phyloP scores from a whole-genome alignment of 495 filamentous ascomycete genomes.

The Aspergillus sparsus region DNA sequence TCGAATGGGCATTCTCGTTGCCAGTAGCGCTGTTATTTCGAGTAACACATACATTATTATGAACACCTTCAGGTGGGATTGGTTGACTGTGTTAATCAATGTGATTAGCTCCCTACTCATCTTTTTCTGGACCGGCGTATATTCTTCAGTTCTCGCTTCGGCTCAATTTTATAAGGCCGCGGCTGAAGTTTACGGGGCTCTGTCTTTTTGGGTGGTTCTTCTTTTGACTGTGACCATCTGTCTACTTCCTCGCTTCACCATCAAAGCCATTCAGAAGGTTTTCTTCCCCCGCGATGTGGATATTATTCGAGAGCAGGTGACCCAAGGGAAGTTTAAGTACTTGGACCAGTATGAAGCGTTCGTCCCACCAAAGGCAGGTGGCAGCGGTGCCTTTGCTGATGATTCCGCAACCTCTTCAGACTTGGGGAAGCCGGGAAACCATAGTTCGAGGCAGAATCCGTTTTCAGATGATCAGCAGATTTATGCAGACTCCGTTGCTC shows the following conservation, averaged over 20 bases:
- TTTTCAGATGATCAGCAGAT: slow-evolving; percentile 84
- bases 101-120: slow-evolving; percentile 80
- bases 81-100: slow-evolving; percentile 83
- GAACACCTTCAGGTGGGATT: slow-evolving; percentile 98
- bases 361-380: slow-evolving; percentile 38
- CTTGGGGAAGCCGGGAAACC: slow-evolving; percentile 62
- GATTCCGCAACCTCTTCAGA: slow-evolving; percentile 62
- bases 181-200: slow-evolving; percentile 72
- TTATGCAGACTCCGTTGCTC: slow-evolving; percentile 81
- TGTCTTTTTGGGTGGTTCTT: slow-evolving; percentile 83
- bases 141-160: slow-evolving; percentile 67
- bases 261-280: slow-evolving; percentile 88
- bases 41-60: slow-evolving; percentile 94
- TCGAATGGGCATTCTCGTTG: slow-evolving; percentile 82
- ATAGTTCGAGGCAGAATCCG: slow-evolving; percentile 54
- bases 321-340: slow-evolving; percentile 74
- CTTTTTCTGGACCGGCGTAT: slow-evolving; percentile 96
- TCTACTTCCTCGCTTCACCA: slow-evolving; percentile 78
- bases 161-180: slow-evolving; percentile 76
- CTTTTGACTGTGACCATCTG: slow-evolving; percentile 75
- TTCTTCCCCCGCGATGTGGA: slow-evolving; percentile 92
- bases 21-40: slow-evolving; percentile 69
- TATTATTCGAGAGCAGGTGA: slow-evolving; percentile 91
- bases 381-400: slow-evolving; percentile 34
- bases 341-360: slow-evolving; percentile 55